Evolutionary conservation across 768 basidiomycete species (phyloP), one percentile per base, ranked within the genome.

Genomic region (Suillus luteus): DNA sequence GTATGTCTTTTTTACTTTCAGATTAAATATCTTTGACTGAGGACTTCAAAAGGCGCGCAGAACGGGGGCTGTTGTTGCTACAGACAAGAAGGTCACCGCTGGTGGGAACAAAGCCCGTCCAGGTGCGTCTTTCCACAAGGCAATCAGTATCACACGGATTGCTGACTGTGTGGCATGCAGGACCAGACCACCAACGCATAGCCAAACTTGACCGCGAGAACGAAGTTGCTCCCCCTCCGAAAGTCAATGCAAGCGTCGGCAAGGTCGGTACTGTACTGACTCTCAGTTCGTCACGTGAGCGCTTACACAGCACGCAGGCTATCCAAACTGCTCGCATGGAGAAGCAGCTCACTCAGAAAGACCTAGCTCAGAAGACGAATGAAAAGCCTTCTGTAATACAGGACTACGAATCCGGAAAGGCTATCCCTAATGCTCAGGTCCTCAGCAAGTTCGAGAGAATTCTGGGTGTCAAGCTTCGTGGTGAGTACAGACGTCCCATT

Each of bases 131-230:
- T 67, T 27, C 19, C 17, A 19, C 22, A n/a, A 17, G 14, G 22
- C 1, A 54, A 12, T 24, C 38, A 15, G 12, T 44, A 24, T 37
- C 61, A 44, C 46, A 38, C 43, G 41, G 22, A 24, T 58, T 1
- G 6, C 15, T 14, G 27, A 57, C 44, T 1, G 31, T 66, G 24
- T 66, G 41, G 7, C 12, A 7, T 19, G 17, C 64, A 95, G 93
- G 92, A 41, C 92, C 93, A 67, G 95, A 98, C 78, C 94, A 96
- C 79, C 93, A 95, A 73, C 87, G 86, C 62, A 95, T 96, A 73
- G 95, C 92, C 31, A 96, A 96, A 72, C 88, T 98, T 49, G 95
- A 96, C 76, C 87, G 93, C 51, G 94, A 97, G 70, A 96, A 98
- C 75, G 95, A 96, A 72, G 95, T 96, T 27, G 93, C 95, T 10